Evolutionary conservation across 164 flowering plant genomes (phyloP).

Genomic region (Nymphaea colorata): DNA sequence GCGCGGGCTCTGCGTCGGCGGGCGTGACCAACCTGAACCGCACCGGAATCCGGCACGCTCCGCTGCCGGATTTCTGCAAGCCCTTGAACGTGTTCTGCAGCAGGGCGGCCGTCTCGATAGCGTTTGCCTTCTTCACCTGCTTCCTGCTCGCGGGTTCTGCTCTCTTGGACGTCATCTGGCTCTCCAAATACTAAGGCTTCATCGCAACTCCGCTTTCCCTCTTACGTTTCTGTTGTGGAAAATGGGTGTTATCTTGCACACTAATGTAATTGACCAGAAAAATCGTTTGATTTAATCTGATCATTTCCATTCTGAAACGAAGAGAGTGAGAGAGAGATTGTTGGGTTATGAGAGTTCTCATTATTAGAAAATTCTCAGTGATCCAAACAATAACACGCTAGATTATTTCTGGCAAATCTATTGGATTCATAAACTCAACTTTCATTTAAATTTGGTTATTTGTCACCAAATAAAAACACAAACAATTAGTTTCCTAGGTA

Average conservation of each 20-base stretch:
- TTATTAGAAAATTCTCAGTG: too few relatives aligned
- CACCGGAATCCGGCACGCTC: constrained; percentile 64
- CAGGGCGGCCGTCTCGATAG: constrained; percentile 56
- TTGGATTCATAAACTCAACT: too few relatives aligned
- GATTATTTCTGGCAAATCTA: too few relatives aligned
- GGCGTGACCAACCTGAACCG: constrained; percentile 80
- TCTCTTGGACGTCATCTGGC: constrained; percentile 57
- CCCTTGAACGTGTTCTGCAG: constrained; percentile 63
- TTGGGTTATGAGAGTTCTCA: too few relatives aligned
- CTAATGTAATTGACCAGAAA: neutral
- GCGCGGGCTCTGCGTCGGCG: constrained; percentile 89
- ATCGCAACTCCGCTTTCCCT: neutral
- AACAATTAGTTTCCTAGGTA: too few relatives aligned
- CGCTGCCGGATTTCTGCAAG: constrained; percentile 80
- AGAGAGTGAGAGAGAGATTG: neutral
- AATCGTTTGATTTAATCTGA: neutral
- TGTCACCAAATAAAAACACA: too few relatives aligned
- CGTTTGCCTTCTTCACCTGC: constrained; percentile 61
- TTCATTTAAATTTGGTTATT: too few relatives aligned
- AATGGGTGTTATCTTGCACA: neutral
- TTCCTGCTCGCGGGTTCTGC: constrained; percentile 53
- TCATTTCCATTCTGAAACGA: neutral
- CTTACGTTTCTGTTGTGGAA: neutral
- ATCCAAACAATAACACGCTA: too few relatives aligned
- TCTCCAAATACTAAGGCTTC: constrained; percentile 27